A percentile compares a stretch with the other conserved stretches of the same genome.
phyloP scores from a whole-genome alignment of 805 yeast genomes.

The Kazachstania kunashirensis region DNA sequence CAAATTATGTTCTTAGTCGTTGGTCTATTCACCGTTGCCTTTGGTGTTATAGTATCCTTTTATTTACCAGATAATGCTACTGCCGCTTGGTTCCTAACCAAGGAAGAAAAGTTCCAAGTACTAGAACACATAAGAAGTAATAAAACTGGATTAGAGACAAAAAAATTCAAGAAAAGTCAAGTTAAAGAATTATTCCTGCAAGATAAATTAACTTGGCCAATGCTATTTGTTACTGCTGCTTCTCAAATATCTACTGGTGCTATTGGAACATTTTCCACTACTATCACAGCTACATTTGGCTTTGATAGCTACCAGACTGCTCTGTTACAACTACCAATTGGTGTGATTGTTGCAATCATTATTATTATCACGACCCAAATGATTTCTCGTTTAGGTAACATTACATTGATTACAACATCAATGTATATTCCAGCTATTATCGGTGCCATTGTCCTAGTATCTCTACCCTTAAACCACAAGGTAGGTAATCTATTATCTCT shows the following conservation, averaged over 20 bases:
- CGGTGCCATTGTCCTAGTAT: constrained; percentile 38
- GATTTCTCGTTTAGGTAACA: constrained; percentile 29
- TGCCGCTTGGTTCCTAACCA: constrained; percentile 33
- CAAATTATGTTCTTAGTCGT: constrained; percentile 49
- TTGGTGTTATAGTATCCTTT: constrained; percentile 38
- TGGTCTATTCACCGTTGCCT: constrained; percentile 42
- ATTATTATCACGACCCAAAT: constrained; percentile 34
- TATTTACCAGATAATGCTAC: constrained; percentile 43
- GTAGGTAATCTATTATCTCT: constrained; percentile 42
- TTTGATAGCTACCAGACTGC: constrained; percentile 38
- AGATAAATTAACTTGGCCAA: constrained; percentile 43
- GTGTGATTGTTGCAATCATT: constrained; percentile 38
- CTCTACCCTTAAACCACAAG: constrained; percentile 27
- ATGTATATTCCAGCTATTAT: constrained; percentile 41
- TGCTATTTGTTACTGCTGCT: constrained; percentile 37
- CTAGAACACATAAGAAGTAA: constrained; percentile 38
- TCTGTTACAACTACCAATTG: constrained; percentile 48
- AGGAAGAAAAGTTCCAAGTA: constrained; percentile 36
- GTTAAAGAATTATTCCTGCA: constrained; percentile 36
- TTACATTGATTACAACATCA: constrained; percentile 31
- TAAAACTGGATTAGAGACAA: constrained; percentile 45
- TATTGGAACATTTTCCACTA: constrained; percentile 43
- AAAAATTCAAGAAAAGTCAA: constrained; percentile 37
- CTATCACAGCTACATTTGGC: constrained; percentile 45
- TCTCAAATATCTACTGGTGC: constrained; percentile 44